A percentile compares a stretch with the other conserved stretches of the same genome.
These are phyloP conservation scores for Colletotrichum siamense DNA, from an alignment of 2,329 filamentous ascomycete genomes.

Conservation along the genomic window DNA sequence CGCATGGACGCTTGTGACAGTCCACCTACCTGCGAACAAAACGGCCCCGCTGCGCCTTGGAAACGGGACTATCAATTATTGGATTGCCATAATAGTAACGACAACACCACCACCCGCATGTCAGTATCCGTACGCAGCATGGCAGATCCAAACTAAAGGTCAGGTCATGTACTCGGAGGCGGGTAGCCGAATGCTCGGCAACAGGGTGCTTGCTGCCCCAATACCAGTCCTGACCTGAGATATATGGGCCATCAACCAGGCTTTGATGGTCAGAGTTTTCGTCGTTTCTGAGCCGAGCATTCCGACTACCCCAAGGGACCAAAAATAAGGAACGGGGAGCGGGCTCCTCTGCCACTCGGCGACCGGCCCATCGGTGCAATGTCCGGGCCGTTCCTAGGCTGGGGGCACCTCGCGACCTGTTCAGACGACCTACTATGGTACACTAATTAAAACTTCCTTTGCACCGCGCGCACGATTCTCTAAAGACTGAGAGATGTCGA, in stretches of 20 bases:
- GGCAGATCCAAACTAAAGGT: not conserved
- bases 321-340: not conserved
- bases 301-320: not conserved
- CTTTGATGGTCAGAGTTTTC: not conserved
- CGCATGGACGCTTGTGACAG: not conserved
- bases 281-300: not conserved
- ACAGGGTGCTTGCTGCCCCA: not conserved
- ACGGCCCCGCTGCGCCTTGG: not conserved
- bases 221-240: not conserved
- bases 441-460: not conserved
- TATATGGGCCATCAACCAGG: not conserved
- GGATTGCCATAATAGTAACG: not conserved
- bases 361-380: not conserved
- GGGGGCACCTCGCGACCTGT: not conserved
- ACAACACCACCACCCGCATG: not conserved
- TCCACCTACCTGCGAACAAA: not conserved
- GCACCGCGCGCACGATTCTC: not conserved
- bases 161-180: not conserved
- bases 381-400: not conserved
- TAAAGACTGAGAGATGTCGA: not conserved
- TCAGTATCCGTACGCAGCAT: not conserved
- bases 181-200: not conserved
- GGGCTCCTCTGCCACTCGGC: not conserved
- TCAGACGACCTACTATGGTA: not conserved
- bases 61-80: not conserved